These are phyloP conservation scores for Mollisiaceae sp. DNA, from an alignment of 2,329 filamentous ascomycete genomes.

Conservation along the genomic window DNA sequence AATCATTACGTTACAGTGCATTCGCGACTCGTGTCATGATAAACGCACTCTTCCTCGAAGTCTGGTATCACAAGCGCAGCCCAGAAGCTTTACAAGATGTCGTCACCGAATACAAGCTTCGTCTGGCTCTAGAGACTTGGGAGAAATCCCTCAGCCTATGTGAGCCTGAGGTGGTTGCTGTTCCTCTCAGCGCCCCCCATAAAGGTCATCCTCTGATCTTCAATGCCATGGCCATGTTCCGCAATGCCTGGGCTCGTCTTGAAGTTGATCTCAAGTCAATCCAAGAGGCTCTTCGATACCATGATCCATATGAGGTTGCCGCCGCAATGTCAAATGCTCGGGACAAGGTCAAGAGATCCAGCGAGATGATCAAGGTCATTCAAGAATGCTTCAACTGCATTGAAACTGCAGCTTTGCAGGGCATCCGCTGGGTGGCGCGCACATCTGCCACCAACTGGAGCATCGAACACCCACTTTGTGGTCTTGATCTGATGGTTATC, in stretches of 20 bases:
- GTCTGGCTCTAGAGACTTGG: conserved; percentile 97
- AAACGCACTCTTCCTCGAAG: conserved; percentile 96
- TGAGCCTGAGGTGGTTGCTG: conserved; percentile 86
- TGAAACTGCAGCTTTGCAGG: conserved; percentile 91
- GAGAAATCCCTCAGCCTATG: conserved; percentile 94
- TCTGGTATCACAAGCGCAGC: conserved; percentile 98
- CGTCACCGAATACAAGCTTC: conserved; percentile 96
- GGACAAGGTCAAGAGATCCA: conserved; percentile 91
- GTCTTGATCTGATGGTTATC: conserved; percentile 96
- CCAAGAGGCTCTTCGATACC: conserved; percentile 91
- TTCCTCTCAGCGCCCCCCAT: conserved; percentile 91
- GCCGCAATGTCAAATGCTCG: conserved; percentile 94
- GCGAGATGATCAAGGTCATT: conserved; percentile 98
- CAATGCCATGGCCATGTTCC: conserved; percentile 96
- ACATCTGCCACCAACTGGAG: conserved; percentile 99
- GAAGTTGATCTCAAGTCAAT: conserved; percentile 96
- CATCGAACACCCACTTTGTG: conserved; percentile 95
- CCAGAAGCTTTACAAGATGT: conserved; percentile 97
- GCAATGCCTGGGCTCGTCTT: conserved; percentile 88
- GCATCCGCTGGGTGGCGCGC: conserved; percentile 96
- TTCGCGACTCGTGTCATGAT: conserved; percentile 99
- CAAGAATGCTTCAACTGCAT: conserved; percentile 98
- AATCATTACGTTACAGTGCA: conserved; percentile 88
- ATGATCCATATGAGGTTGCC: conserved; percentile 95
- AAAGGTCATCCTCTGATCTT: conserved; percentile 96